phyloP scores from a whole-genome alignment of 176 grass and related monocot species.

The Juncus inflexus region DNA sequence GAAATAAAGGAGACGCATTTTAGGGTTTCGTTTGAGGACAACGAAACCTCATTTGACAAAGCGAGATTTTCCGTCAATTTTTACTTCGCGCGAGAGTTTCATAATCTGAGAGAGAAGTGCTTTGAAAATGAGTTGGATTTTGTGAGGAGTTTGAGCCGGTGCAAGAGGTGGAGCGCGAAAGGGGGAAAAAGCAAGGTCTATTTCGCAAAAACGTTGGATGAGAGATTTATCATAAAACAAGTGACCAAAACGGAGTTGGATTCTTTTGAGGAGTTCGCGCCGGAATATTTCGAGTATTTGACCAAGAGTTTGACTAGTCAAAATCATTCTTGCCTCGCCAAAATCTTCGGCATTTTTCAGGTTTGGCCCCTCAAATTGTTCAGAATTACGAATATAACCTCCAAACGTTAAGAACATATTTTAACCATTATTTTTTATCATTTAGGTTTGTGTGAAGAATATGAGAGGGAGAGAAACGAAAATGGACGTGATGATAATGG shows the following conservation, averaged over 20 bases:
- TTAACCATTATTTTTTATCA: slow-evolving; percentile 14
- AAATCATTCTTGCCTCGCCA: slow-evolving; percentile 72
- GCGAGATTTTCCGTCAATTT: slow-evolving; percentile 81
- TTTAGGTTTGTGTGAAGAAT: slow-evolving; percentile 67
- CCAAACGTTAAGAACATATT: slow-evolving; percentile 2
- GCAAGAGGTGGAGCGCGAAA: slow-evolving; percentile 80
- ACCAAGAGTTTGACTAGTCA: slow-evolving; percentile 49
- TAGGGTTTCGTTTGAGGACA: slow-evolving; percentile 60
- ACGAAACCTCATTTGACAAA: slow-evolving; percentile 52
- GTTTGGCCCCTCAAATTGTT: slow-evolving; percentile 34
- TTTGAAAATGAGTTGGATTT: slow-evolving; percentile 67
- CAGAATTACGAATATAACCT: slow-evolving; percentile 2
- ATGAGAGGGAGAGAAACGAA: slow-evolving; percentile 72
- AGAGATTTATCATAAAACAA: slow-evolving; percentile 90
- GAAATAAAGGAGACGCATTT: slow-evolving; percentile 60
- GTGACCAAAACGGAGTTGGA: slow-evolving; percentile 89
- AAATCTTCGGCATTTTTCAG: slow-evolving; percentile 95
- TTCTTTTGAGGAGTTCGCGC: slow-evolving; percentile 84
- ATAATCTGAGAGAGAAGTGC: slow-evolving; percentile 62
- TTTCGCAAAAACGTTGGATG: slow-evolving; percentile 89
- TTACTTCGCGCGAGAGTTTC: slow-evolving; percentile 84
- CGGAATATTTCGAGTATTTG: slow-evolving; percentile 77
- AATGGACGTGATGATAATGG: slow-evolving; percentile 94
- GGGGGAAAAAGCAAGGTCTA: slow-evolving; percentile 99
- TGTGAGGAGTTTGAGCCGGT: slow-evolving; percentile 70